These are phyloP conservation scores for Termitomyces sp. DNA, from an alignment of 768 basidiomycete species.

Conservation along the genomic window DNA sequence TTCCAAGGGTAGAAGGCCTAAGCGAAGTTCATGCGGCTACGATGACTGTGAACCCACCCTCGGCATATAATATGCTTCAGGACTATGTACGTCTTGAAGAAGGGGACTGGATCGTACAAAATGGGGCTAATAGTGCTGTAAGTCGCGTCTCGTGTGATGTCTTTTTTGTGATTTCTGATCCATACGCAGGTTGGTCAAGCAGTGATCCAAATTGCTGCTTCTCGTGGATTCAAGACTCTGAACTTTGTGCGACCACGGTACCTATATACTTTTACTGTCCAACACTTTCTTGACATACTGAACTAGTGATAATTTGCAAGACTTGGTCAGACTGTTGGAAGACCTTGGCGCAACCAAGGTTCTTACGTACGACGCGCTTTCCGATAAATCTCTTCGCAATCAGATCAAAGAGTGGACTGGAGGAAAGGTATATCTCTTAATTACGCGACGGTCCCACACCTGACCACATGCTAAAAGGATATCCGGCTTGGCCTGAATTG, in stretches of 20 bases:
- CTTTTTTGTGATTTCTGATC: slow-evolving; percentile 3
- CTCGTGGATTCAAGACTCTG: slow-evolving; percentile 66
- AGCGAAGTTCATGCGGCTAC: slow-evolving; percentile 69
- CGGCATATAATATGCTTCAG: slow-evolving; percentile 78
- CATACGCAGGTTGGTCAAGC: slow-evolving; percentile 69
- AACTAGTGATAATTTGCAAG: slow-evolving; percentile 47
- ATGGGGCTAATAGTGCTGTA: slow-evolving; percentile 82
- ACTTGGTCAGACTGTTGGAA: slow-evolving; percentile 44
- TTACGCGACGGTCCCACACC: not conserved
- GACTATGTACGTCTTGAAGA: slow-evolving; percentile 58
- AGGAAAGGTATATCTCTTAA: slow-evolving; percentile 42
- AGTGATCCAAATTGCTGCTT: slow-evolving; percentile 80
- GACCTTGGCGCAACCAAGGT: slow-evolving; percentile 72
- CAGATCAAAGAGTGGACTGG: slow-evolving; percentile 60
- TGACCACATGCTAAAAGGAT: slow-evolving; percentile 19
- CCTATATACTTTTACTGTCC: slow-evolving; percentile 7
- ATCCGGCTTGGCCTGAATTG: slow-evolving; percentile 47
- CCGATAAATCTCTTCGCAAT: slow-evolving; percentile 46
- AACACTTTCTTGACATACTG: not conserved
- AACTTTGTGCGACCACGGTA: slow-evolving; percentile 77
- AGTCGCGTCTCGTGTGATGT: slow-evolving; percentile 17
- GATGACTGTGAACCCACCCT: slow-evolving; percentile 78
- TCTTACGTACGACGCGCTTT: slow-evolving; percentile 70
- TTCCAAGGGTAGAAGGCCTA: slow-evolving; percentile 43
- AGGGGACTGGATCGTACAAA: slow-evolving; percentile 83